Evolutionary conservation across 1,284 basidiomycete species (phyloP).

Genomic region (Leccinum fuscescens): DNA sequence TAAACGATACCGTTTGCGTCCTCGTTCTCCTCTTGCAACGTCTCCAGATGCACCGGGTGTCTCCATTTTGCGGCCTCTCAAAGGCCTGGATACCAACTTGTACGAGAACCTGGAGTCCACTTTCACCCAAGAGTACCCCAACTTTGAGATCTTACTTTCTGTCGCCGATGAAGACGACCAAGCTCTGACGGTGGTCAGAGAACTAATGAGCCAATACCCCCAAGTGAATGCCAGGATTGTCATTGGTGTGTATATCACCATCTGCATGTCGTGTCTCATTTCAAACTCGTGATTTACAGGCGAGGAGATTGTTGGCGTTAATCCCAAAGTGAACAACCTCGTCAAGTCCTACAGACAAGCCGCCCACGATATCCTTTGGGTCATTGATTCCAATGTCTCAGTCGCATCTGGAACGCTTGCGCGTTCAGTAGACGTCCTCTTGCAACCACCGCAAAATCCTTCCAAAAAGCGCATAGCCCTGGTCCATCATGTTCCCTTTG

Average conservation of each 20-base stretch:
- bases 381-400: constrained; percentile 92
- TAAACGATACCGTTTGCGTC: constrained; percentile 65
- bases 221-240: constrained; percentile 68
- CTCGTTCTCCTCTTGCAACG: constrained; percentile 62
- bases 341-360: constrained; percentile 81
- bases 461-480: constrained; percentile 64
- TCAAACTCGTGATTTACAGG: constrained; percentile 40
- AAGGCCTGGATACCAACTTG: constrained; percentile 89
- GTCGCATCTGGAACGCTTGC: constrained; percentile 80
- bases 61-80: constrained; percentile 86
- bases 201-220: constrained; percentile 76
- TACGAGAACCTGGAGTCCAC: constrained; percentile 92
- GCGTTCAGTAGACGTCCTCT: constrained; percentile 80
- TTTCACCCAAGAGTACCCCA: constrained; percentile 85
- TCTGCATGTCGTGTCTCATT: background rate
- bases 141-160: constrained; percentile 85
- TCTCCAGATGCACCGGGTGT: constrained; percentile 73
- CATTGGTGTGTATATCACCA: constrained; percentile 56
- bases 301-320: constrained; percentile 80
- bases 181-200: constrained; percentile 74
- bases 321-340: constrained; percentile 98
- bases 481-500: constrained; percentile 96
- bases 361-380: constrained; percentile 90
- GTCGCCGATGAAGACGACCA: constrained; percentile 83
- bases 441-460: constrained; percentile 27